Evolutionary conservation across 1,139 yeast genomes (phyloP).

Genomic region (Kluyveromyces sp.): DNA sequence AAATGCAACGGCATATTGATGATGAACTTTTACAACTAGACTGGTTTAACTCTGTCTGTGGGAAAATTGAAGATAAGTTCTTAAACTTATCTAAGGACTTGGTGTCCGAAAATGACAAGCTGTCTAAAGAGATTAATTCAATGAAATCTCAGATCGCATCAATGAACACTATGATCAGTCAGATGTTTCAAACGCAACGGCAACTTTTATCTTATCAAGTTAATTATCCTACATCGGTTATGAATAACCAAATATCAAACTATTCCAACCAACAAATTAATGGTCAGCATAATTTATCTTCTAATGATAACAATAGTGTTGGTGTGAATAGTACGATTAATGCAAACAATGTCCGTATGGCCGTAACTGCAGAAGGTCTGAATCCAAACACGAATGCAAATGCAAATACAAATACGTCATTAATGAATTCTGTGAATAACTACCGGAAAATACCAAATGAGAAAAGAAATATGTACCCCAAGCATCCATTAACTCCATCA

Average conservation of each 20-base stretch:
- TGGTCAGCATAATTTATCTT: neutral
- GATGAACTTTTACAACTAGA: constrained; percentile 5
- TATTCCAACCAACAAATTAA: neutral
- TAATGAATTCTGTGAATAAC: neutral
- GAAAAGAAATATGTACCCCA: neutral
- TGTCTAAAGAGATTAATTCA: constrained; percentile 24
- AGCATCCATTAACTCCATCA: neutral
- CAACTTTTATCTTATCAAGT: constrained; percentile 10
- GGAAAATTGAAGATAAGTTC: constrained; percentile 18
- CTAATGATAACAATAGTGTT: neutral
- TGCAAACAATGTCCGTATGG: neutral
- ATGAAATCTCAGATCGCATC: constrained; percentile 22
- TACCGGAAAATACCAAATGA: neutral
- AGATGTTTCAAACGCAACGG: constrained; percentile 23
- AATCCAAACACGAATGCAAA: constrained; percentile 3
- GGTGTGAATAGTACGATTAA: neutral
- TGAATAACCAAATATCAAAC: neutral
- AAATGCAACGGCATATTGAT: constrained; percentile 9
- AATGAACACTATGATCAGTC: constrained; percentile 22
- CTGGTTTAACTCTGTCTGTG: constrained; percentile 9
- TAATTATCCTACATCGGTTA: neutral
- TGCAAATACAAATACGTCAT: constrained; percentile 23
- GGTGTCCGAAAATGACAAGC: constrained; percentile 25
- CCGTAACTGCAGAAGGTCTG: neutral
- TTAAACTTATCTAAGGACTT: constrained; percentile 22